Percentiles rank a stretch among this genome's conserved stretches.
Evolutionary conservation across 768 basidiomycete genomes (phyloP).

Genomic region (Lactifluus subvellereus): DNA sequence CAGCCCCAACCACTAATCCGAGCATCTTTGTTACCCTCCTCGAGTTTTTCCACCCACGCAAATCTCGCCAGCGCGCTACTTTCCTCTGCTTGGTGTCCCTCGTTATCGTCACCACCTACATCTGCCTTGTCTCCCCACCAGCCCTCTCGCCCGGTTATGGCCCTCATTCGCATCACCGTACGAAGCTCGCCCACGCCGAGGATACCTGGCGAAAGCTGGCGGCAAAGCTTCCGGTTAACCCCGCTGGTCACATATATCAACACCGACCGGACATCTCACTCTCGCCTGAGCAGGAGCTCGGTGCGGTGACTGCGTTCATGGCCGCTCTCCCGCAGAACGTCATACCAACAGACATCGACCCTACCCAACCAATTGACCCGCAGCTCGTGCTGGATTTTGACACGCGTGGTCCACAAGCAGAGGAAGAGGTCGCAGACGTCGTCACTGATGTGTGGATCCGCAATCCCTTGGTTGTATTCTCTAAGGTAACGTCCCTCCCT

Average conservation of each 20-base stretch:
- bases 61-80: conserved; percentile 18
- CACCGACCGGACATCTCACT: conserved; percentile 42
- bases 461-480: conserved; percentile 71
- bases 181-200: background rate
- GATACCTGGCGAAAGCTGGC: conserved; percentile 18
- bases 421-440: conserved; percentile 53
- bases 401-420: conserved; percentile 55
- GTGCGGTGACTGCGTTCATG: conserved; percentile 68
- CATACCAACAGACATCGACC: conserved; percentile 61
- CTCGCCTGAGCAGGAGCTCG: conserved; percentile 56
- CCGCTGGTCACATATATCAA: conserved; percentile 23
- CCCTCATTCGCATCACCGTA: background rate
- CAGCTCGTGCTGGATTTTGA: conserved; percentile 82
- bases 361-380: conserved; percentile 62
- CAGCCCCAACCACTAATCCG: background rate
- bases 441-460: conserved; percentile 63
- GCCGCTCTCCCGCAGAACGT: conserved; percentile 70
- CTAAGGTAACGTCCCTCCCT: conserved; percentile 44
- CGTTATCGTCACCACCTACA: conserved; percentile 11
- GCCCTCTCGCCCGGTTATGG: background rate
- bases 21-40: conserved; percentile 2
- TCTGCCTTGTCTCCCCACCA: conserved; percentile 22
- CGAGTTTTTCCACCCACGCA: conserved; percentile 18
- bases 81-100: conserved; percentile 22
- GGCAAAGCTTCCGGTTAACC: conserved; percentile 1